Percentiles rank a stretch among this genome's conserved stretches.
Evolutionary conservation across 2,329 filamentous ascomycete species (phyloP).

Genomic region (Fonsecaea monophora): DNA sequence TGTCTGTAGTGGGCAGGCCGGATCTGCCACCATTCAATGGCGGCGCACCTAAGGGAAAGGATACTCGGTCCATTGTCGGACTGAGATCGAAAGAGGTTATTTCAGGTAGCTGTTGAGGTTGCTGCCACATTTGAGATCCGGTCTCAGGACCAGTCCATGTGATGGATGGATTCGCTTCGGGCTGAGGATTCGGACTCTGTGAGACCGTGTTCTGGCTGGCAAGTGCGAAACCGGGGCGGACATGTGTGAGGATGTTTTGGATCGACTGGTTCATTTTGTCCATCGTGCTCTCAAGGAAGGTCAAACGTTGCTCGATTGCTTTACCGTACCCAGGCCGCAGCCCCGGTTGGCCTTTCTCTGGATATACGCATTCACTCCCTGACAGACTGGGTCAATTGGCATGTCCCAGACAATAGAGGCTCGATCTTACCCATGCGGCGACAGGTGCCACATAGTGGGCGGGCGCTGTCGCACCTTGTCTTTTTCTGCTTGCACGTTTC

Average conservation of each 20-base stretch:
- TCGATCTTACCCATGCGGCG: constrained; percentile 19
- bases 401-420: background rate
- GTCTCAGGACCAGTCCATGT: constrained; percentile 12
- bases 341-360: constrained; percentile 25
- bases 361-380: constrained; percentile 20
- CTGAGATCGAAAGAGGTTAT: constrained; percentile 14
- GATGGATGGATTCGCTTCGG: constrained; percentile 13
- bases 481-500: constrained; percentile 29
- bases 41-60: constrained; percentile 1
- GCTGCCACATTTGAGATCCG: constrained; percentile 15
- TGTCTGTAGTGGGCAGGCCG: constrained; percentile 9
- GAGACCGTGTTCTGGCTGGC: too few species aligned
- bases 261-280: constrained; percentile 27
- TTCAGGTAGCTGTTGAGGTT: constrained; percentile 19
- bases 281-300: constrained; percentile 18
- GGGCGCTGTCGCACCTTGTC: constrained; percentile 23
- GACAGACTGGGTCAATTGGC: too few species aligned
- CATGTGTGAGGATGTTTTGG: constrained; percentile 18
- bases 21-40: background rate
- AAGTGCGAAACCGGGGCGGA: constrained; percentile 2
- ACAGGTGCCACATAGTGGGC: constrained; percentile 22
- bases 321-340: constrained; percentile 22
- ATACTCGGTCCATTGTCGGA: constrained; percentile 19
- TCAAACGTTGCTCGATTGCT: constrained; percentile 20
- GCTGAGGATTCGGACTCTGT: background rate